Evolutionary conservation across 2,329 filamentous ascomycete genomes (phyloP).

Genomic region (Fusarium napiforme): DNA sequence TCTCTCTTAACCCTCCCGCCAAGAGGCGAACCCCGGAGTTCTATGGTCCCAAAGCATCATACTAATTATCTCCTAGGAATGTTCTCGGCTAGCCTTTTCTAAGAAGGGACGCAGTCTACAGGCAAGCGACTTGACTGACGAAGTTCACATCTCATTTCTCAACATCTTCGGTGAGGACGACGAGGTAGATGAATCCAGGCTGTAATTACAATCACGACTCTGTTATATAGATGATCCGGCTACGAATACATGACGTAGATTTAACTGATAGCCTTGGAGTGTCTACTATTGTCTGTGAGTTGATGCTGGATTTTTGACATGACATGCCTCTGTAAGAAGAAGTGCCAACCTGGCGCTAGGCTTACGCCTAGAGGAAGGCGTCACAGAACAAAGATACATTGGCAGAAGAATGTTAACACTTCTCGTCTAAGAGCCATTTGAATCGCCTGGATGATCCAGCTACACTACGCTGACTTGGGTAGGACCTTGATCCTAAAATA

Average conservation of each 20-base stretch:
- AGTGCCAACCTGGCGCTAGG: not conserved
- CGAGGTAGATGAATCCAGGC: conserved; percentile 50
- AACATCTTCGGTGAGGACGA: conserved; percentile 76
- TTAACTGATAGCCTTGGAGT: not conserved
- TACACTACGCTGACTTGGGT: not conserved
- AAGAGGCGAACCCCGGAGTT: not conserved
- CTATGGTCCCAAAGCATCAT: not conserved
- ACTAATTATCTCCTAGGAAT: conserved; percentile 64
- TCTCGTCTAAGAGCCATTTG: not conserved
- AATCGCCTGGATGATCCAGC: not conserved
- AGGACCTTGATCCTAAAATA: not conserved
- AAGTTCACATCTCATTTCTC: conserved; percentile 85
- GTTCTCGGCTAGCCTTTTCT: conserved; percentile 85
- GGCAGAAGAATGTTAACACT: not conserved
- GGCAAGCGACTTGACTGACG: conserved; percentile 91
- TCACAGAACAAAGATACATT: not conserved
- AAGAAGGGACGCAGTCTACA: conserved; percentile 89
- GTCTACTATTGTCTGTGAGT: not conserved
- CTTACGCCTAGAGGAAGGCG: not conserved
- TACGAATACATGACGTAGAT: conserved; percentile 1
- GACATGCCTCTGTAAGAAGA: not conserved
- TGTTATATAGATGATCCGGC: not conserved
- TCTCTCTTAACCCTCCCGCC: not conserved
- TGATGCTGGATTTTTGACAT: not conserved
- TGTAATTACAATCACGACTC: conserved; percentile 39